Conservation (phyloP, 2,329 filamentous ascomycete species). For the Aaosphaeria pasadenensis region DNA sequence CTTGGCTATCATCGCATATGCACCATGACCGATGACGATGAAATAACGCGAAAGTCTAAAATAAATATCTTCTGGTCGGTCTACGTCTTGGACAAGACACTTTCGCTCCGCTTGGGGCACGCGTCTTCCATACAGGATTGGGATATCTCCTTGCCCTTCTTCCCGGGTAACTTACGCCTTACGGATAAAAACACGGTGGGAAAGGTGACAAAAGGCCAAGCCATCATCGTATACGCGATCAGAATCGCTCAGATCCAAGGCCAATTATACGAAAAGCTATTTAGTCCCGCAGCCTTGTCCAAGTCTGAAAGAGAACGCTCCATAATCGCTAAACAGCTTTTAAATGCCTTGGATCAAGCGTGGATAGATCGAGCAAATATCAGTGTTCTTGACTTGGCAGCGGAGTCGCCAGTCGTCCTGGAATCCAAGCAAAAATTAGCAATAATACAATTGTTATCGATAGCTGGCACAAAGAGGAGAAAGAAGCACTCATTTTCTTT, state of each 20-base stretch:
- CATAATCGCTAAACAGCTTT: slow-evolving; percentile 21
- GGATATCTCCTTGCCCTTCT: slow-evolving; percentile 32
- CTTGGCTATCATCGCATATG: slow-evolving; percentile 36
- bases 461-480: too few species aligned
- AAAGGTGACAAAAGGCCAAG: too few species aligned
- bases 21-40: slow-evolving; percentile 30
- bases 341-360: slow-evolving; percentile 21
- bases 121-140: slow-evolving; percentile 39
- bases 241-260: slow-evolving; percentile 33
- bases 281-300: slow-evolving; percentile 32
- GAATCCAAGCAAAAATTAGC: too few species aligned
- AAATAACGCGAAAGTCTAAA: slow-evolving; percentile 25
- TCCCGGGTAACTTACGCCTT: background rate
- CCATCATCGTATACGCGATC: slow-evolving; percentile 30
- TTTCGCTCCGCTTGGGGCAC: slow-evolving; percentile 36
- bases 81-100: slow-evolving; percentile 38
- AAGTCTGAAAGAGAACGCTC: slow-evolving; percentile 23
- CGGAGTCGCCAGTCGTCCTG: too few species aligned
- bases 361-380: slow-evolving; percentile 27
- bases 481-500: too few species aligned
- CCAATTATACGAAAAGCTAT: slow-evolving; percentile 35
- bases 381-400: slow-evolving; percentile 5
- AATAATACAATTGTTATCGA: too few species aligned
- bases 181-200: background rate
- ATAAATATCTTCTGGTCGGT: slow-evolving; percentile 36